Evolutionary conservation across 2,329 filamentous ascomycete genomes (phyloP).

Genomic region (Fusarium heterosporum): DNA sequence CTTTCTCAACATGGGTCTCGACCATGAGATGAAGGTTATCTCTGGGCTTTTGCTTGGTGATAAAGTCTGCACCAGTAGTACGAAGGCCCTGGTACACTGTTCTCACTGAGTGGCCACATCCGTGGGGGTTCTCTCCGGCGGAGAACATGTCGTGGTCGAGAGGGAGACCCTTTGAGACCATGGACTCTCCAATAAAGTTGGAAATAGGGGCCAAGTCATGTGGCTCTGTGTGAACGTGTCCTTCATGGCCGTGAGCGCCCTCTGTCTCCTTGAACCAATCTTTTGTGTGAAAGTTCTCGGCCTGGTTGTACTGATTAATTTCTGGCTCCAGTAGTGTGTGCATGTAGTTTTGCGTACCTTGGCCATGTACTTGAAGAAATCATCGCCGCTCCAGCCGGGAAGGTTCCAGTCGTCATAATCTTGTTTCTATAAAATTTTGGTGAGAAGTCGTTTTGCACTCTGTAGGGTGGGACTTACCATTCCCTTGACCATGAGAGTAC

Average conservation of each 20-base stretch:
- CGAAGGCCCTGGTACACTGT: constrained; percentile 65
- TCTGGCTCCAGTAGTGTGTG: background rate
- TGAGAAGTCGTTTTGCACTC: background rate
- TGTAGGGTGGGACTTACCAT: constrained; percentile 30
- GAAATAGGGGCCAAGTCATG: constrained; percentile 71
- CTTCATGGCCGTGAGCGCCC: constrained; percentile 62
- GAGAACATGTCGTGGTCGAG: constrained; percentile 71
- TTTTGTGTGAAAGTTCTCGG: constrained; percentile 69
- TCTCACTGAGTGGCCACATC: constrained; percentile 66
- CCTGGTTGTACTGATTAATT: constrained; percentile 43
- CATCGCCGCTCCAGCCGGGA: constrained; percentile 66
- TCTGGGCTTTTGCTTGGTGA: constrained; percentile 54
- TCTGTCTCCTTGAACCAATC: constrained; percentile 65
- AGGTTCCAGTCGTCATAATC: constrained; percentile 66
- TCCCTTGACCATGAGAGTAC: constrained; percentile 62
- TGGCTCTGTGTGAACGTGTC: constrained; percentile 66
- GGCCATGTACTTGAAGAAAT: constrained; percentile 67
- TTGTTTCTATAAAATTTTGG: constrained; percentile 50
- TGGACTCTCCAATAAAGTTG: constrained; percentile 64
- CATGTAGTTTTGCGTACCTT: constrained; percentile 54
- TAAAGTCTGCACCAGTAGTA: constrained; percentile 65
- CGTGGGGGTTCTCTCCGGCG: constrained; percentile 61
- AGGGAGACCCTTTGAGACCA: constrained; percentile 65
- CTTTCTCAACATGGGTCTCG: constrained; percentile 63
- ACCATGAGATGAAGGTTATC: constrained; percentile 62